Conservation (phyloP, 2,329 filamentous ascomycete genomes). For the Verticillium albo-atrum region DNA sequence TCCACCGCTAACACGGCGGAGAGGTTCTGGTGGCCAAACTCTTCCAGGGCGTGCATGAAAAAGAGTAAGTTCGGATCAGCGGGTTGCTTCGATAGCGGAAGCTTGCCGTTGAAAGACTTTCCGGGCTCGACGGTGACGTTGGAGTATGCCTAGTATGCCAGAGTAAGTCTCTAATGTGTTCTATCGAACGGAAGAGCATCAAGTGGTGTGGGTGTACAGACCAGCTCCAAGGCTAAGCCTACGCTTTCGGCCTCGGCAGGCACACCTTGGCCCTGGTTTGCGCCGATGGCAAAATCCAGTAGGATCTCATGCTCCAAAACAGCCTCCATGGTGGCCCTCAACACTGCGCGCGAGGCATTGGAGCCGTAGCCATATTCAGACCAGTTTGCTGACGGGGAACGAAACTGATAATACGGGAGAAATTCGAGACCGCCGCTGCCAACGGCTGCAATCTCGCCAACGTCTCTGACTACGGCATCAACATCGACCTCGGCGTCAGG, state of each 20-base stretch:
- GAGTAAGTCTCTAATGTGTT: neutral
- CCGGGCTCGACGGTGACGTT: constrained; percentile 11
- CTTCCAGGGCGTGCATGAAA: constrained; percentile 1
- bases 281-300: constrained; percentile 17
- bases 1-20: neutral
- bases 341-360: constrained; percentile 18
- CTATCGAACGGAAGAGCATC: neutral
- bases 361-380: constrained; percentile 35
- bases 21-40: neutral
- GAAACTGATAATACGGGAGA: constrained; percentile 19
- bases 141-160: constrained; percentile 6
- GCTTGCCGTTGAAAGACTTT: constrained; percentile 2
- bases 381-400: constrained; percentile 19
- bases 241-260: constrained; percentile 11
- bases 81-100: neutral
- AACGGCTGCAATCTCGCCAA: neutral
- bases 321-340: constrained; percentile 12
- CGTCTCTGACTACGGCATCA: neutral
- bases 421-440: constrained; percentile 19
- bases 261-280: constrained; percentile 17
- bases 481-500: neutral
- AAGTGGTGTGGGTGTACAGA: constrained; percentile 8
- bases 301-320: constrained; percentile 7
- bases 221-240: constrained; percentile 15
- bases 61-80: neutral